A percentile compares a stretch with the other conserved stretches of the same genome.
Evolutionary conservation across 1,284 basidiomycete species (phyloP).

Genomic region (Cryptococcus deneoformans): DNA sequence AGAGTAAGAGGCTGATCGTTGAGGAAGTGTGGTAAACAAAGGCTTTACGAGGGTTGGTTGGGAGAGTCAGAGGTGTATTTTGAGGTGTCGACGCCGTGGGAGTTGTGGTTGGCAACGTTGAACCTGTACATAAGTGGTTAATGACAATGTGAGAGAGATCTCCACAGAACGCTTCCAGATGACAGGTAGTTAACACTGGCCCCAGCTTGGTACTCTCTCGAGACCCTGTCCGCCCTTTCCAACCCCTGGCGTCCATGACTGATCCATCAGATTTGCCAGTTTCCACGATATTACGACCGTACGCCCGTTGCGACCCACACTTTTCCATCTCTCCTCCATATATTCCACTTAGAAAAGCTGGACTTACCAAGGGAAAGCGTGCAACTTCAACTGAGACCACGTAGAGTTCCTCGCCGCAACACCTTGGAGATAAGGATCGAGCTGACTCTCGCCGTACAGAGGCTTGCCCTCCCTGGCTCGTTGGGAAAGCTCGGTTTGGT

Average conservation of each 20-base stretch:
- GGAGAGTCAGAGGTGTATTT: slow-evolving; percentile 58
- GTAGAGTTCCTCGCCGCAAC: slow-evolving; percentile 86
- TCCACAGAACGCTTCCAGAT: too few relatives aligned
- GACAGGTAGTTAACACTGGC: too few relatives aligned
- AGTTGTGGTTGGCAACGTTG: slow-evolving; percentile 85
- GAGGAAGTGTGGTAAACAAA: neutral
- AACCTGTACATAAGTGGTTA: slow-evolving; percentile 58
- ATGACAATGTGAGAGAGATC: too few relatives aligned
- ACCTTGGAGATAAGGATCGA: slow-evolving; percentile 84
- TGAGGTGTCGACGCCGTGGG: slow-evolving; percentile 78
- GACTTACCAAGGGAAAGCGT: slow-evolving; percentile 63
- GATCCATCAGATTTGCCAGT: too few relatives aligned
- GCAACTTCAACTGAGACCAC: slow-evolving; percentile 83
- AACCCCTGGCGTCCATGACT: too few relatives aligned
- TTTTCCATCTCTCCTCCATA: too few relatives aligned
- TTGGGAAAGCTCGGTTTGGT: slow-evolving; percentile 71
- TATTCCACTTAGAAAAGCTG: too few relatives aligned
- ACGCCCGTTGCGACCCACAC: too few relatives aligned
- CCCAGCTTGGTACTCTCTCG: too few relatives aligned
- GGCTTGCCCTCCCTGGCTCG: slow-evolving; percentile 71
- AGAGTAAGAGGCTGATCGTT: neutral
- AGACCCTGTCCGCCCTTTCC: too few relatives aligned
- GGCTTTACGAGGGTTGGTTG: slow-evolving; percentile 19
- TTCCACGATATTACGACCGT: too few relatives aligned
- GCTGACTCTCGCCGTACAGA: slow-evolving; percentile 75